A percentile compares a stretch with the other conserved stretches of the same genome.
These are phyloP conservation scores for Corynascus novoguineensis DNA, from an alignment of 495 filamentous ascomycete species.

Conservation along the genomic window DNA sequence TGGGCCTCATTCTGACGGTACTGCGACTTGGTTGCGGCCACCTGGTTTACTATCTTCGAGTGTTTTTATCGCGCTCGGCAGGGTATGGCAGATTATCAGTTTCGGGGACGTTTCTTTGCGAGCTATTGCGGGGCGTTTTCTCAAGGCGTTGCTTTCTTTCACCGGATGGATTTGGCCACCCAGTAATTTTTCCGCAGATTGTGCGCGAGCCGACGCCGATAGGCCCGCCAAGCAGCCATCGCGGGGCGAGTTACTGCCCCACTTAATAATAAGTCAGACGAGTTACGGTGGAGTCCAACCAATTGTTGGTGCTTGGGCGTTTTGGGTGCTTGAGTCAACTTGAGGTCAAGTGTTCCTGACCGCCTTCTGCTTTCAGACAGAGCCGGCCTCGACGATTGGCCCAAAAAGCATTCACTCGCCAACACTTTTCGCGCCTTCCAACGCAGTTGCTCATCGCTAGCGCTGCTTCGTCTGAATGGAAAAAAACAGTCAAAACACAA, in stretches of 20 bases:
- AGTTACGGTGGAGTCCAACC: conserved; percentile 7
- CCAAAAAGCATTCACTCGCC: neutral
- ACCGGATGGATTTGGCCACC: conserved; percentile 19
- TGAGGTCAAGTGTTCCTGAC: conserved; percentile 2
- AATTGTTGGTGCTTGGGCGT: neutral
- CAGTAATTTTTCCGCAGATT: conserved; percentile 35
- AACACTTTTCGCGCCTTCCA: neutral
- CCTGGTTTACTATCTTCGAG: neutral
- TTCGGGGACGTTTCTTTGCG: conserved; percentile 4
- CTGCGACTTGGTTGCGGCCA: neutral
- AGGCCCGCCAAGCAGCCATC: conserved; percentile 16
- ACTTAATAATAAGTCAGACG: neutral
- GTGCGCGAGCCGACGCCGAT: conserved; percentile 29
- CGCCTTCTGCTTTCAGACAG: conserved; percentile 16
- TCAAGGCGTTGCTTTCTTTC: conserved; percentile 8
- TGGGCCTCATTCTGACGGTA: conserved; percentile 75
- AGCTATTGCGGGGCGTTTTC: conserved; percentile 14
- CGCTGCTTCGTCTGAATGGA: neutral
- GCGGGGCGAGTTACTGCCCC: conserved; percentile 26
- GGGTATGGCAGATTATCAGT: conserved; percentile 5
- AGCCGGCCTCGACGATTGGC: neutral
- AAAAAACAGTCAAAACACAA: neutral
- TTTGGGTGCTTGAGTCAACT: too few species aligned
- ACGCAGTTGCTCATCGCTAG: neutral
- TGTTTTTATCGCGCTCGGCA: neutral